A percentile compares a stretch with the other conserved stretches of the same genome.
phyloP scores from a whole-genome alignment of 306 rosid genomes.

The Parietaria judaica region DNA sequence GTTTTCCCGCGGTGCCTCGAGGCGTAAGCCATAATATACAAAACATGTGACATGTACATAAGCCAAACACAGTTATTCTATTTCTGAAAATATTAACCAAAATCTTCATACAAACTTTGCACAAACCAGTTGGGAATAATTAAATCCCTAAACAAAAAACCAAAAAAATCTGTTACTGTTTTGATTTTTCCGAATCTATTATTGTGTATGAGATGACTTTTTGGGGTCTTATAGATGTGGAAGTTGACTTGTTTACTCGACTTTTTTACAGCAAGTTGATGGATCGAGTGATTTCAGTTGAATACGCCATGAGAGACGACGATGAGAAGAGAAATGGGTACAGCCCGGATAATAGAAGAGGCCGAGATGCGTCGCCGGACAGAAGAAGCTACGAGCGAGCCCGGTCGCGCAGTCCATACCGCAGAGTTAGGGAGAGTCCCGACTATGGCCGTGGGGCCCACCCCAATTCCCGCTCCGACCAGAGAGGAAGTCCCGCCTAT shows the following conservation, averaged over 20 bases:
- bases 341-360: slow-evolving; percentile 69
- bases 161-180: too few species aligned
- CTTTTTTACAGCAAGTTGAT: slow-evolving; percentile 58
- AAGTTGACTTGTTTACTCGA: neutral
- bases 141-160: too few species aligned
- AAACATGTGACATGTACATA: too few species aligned
- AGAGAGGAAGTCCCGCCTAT: slow-evolving; percentile 60
- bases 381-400: slow-evolving; percentile 57
- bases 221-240: neutral
- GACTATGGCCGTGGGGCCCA: slow-evolving; percentile 71
- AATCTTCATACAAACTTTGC: too few species aligned
- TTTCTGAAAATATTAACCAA: too few species aligned
- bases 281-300: slow-evolving; percentile 77
- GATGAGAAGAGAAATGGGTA: slow-evolving; percentile 57
- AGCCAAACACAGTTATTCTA: too few species aligned
- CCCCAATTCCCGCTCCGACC: slow-evolving; percentile 48
- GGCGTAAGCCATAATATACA: too few species aligned
- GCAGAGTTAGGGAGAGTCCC: slow-evolving; percentile 69
- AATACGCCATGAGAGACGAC: slow-evolving; percentile 76
- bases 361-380: slow-evolving; percentile 54
- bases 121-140: too few species aligned
- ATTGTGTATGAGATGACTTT: neutral
- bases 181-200: neutral
- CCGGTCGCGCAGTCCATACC: slow-evolving; percentile 70
- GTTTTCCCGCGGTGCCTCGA: too few species aligned